A percentile compares a stretch with the other conserved stretches of the same genome.
Evolutionary conservation across 1,284 basidiomycete species (phyloP).

Genomic region (Sporisorium scitamineum): DNA sequence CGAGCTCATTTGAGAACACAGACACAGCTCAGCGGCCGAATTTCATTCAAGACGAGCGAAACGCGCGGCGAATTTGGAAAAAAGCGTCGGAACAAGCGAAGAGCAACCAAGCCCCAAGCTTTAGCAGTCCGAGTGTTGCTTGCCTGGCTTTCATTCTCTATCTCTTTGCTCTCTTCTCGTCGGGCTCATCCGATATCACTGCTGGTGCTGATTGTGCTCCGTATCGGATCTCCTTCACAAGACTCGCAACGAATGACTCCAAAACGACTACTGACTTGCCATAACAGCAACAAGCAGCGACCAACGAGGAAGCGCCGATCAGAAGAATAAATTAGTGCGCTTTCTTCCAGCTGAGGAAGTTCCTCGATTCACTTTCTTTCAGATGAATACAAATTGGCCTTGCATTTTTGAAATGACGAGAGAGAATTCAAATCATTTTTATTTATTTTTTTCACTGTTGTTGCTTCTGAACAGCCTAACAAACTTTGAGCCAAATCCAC

Average conservation of each 20-base stretch:
- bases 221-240: not conserved
- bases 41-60: not conserved
- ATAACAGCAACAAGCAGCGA: not conserved
- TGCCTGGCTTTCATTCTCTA: not conserved
- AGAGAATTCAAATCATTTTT: not conserved
- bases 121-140: not conserved
- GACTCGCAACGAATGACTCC: not conserved
- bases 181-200: not conserved
- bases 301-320: conserved; percentile 3
- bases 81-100: conserved; percentile 30
- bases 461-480: not conserved
- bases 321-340: no score
- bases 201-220: not conserved
- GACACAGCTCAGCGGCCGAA: not conserved
- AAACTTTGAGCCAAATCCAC: not conserved
- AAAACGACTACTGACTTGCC: no score
- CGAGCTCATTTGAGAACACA: not conserved
- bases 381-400: not conserved
- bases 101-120: not conserved
- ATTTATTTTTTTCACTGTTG: not conserved
- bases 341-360: conserved; percentile 5
- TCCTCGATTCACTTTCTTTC: not conserved
- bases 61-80: conserved; percentile 25
- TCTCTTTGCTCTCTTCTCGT: not conserved
- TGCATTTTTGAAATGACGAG: not conserved